phyloP scores from a whole-genome alignment of 768 basidiomycete genomes.

The Hygrophoropsis aurantiaca region DNA sequence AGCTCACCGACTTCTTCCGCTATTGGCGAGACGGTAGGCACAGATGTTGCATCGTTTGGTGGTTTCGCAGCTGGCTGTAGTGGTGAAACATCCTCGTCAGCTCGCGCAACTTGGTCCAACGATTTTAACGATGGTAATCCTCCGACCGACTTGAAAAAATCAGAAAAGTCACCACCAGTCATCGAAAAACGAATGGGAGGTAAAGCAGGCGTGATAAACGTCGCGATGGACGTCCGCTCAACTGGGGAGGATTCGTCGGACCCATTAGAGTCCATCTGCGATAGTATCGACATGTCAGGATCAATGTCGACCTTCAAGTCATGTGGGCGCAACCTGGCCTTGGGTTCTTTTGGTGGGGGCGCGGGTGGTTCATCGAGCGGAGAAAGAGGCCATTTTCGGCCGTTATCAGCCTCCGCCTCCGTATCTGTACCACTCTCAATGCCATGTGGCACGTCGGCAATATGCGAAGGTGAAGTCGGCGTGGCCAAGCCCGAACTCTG shows the following conservation, averaged over 20 bases:
- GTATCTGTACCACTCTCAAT: slow-evolving; percentile 77
- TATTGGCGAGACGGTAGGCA: neutral
- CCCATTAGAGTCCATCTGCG: slow-evolving; percentile 31
- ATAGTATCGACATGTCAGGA: slow-evolving; percentile 12
- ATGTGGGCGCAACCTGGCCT: slow-evolving; percentile 22
- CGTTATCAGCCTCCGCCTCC: slow-evolving; percentile 54
- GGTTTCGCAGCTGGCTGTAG: slow-evolving; percentile 18
- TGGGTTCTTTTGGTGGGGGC: slow-evolving; percentile 45
- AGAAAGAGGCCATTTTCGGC: slow-evolving; percentile 23
- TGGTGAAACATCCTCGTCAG: slow-evolving; percentile 32
- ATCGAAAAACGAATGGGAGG: slow-evolving; percentile 93
- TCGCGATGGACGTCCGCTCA: slow-evolving; percentile 65
- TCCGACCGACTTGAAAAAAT: slow-evolving; percentile 61
- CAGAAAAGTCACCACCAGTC: slow-evolving; percentile 78
- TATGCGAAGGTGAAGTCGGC: slow-evolving; percentile 61
- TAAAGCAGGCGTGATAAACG: slow-evolving; percentile 83
- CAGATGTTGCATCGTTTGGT: slow-evolving; percentile 13
- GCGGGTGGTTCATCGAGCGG: slow-evolving; percentile 35
- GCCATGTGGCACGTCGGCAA: slow-evolving; percentile 67
- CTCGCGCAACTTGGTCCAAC: slow-evolving; percentile 44
- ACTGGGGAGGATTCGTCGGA: slow-evolving; percentile 64
- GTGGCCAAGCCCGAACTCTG: slow-evolving; percentile 12
- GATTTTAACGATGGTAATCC: slow-evolving; percentile 47
- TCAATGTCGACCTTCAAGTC: slow-evolving; percentile 26
- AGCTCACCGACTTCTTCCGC: neutral